A percentile compares a stretch with the other conserved stretches of the same genome.
Evolutionary conservation across 208 protist species (phyloP).

Genomic region (Wallacemonas sp.): DNA sequence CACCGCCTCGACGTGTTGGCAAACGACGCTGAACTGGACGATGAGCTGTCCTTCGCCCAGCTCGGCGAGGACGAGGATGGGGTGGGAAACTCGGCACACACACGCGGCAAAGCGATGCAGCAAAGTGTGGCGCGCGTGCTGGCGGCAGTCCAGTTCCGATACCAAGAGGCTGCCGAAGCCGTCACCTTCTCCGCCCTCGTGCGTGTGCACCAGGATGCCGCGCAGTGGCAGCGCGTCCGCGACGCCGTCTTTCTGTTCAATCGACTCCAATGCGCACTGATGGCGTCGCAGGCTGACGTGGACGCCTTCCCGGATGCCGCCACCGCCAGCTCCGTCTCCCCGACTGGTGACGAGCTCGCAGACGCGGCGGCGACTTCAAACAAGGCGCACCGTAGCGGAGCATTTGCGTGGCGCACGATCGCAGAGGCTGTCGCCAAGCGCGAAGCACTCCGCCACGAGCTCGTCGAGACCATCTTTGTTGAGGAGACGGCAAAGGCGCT

Average conservation of each 20-base stretch:
- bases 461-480: constrained; percentile 58
- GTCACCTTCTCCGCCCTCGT: constrained; percentile 59
- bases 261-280: constrained; percentile 52
- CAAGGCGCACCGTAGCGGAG: constrained; percentile 21
- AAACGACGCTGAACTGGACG: not conserved
- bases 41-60: constrained; percentile 11
- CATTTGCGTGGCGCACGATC: constrained; percentile 40
- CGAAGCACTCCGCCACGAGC: constrained; percentile 38
- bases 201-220: constrained; percentile 30
- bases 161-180: constrained; percentile 53
- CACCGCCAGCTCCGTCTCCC: not conserved
- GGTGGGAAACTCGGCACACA: constrained; percentile 15
- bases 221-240: constrained; percentile 40
- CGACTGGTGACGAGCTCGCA: not conserved
- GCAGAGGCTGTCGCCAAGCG: constrained; percentile 46
- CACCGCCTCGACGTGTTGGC: constrained; percentile 42
- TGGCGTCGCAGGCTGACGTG: constrained; percentile 9
- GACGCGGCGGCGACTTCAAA: not conserved
- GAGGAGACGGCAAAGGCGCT: constrained; percentile 37
- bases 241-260: constrained; percentile 47
- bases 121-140: constrained; percentile 55
- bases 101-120: constrained; percentile 40
- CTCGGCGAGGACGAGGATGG: constrained; percentile 22
- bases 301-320: constrained; percentile 7
- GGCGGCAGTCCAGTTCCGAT: constrained; percentile 47